phyloP scores from a whole-genome alignment of 257 asterid species.

The Nicotiana tomentosiformis region DNA sequence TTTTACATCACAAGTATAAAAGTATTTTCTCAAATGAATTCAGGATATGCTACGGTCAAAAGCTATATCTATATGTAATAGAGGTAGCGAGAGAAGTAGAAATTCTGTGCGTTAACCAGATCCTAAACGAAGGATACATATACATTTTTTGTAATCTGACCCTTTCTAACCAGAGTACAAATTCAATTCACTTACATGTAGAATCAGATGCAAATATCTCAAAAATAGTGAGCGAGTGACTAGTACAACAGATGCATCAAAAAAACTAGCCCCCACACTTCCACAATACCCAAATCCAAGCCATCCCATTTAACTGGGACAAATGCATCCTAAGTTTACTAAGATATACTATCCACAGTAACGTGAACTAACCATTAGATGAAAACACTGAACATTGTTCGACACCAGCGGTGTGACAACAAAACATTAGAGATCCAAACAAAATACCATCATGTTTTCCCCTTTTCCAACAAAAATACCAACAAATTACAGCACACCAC shows the following conservation, averaged over 20 bases:
- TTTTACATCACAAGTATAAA: too few relatives aligned
- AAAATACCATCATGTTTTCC: not conserved
- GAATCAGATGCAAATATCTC: not conserved
- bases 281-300: not conserved
- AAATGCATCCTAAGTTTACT: not conserved
- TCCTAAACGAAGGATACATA: not conserved
- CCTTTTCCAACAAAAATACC: slow-evolving; percentile 10
- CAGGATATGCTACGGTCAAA: not conserved
- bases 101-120: not conserved
- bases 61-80: too few relatives aligned
- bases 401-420: slow-evolving; percentile 38
- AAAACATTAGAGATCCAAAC: slow-evolving; percentile 9
- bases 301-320: not conserved
- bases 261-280: not conserved
- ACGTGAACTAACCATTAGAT: not conserved
- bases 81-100: too few relatives aligned
- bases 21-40: too few relatives aligned
- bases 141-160: too few relatives aligned
- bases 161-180: not conserved
- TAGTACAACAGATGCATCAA: not conserved
- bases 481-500: slow-evolving; percentile 10
- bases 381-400: slow-evolving; percentile 23
- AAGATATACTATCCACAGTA: not conserved
- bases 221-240: not conserved
- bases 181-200: not conserved